phyloP scores from a whole-genome alignment of 164 flowering plant genomes.

The Echeveria elegans region DNA sequence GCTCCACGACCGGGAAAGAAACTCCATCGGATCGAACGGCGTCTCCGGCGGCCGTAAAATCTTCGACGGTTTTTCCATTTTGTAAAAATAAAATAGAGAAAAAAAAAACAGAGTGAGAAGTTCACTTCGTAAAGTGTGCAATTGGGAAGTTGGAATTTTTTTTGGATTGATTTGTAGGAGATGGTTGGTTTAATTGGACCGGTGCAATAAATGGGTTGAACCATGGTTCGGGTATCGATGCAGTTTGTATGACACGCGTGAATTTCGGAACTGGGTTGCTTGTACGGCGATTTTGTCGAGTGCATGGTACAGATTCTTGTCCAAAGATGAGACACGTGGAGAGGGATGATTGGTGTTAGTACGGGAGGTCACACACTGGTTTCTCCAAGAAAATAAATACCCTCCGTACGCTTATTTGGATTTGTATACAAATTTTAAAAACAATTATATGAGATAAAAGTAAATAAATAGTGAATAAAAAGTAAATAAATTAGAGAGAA shows the following conservation, averaged over 20 bases:
- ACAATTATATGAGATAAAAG: too few relatives aligned
- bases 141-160: background rate
- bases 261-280: background rate
- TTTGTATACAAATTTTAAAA: too few relatives aligned
- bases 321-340: background rate
- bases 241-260: background rate
- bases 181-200: background rate
- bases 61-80: conserved; percentile 8
- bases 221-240: background rate
- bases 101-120: background rate
- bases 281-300: conserved; percentile 2
- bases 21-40: conserved; percentile 58
- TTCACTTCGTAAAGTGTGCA: background rate
- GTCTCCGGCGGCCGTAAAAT: conserved; percentile 31
- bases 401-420: too few relatives aligned
- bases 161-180: background rate
- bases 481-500: too few relatives aligned
- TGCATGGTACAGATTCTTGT: background rate
- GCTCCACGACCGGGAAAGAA: conserved; percentile 64
- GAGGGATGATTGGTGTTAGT: background rate
- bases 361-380: background rate
- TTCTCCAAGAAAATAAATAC: too few relatives aligned
- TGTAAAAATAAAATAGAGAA: background rate
- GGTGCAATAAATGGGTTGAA: background rate
- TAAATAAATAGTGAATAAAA: too few relatives aligned